A percentile compares a stretch with the other conserved stretches of the same genome.
These are phyloP conservation scores for Kodamaea hsintzibuensis DNA, from an alignment of 805 yeast genomes.

Conservation along the genomic window DNA sequence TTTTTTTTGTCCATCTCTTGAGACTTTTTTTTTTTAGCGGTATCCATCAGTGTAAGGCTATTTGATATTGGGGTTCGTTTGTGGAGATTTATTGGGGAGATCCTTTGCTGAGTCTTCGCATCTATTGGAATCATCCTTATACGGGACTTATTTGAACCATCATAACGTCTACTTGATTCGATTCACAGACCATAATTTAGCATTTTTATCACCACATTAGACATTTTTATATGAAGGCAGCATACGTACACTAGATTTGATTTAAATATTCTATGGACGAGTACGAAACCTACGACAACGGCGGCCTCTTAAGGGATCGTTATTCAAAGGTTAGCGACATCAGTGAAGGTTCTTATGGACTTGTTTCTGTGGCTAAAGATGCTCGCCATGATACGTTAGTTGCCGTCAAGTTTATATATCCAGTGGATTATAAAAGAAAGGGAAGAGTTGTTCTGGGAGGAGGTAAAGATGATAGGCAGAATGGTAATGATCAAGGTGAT, in stretches of 20 bases:
- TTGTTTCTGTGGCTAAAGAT: constrained; percentile 86
- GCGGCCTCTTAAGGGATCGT: constrained; percentile 54
- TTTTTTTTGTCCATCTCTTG: not conserved
- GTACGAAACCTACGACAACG: constrained; percentile 39
- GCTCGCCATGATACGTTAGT: constrained; percentile 52
- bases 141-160: not conserved
- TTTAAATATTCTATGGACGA: constrained; percentile 31
- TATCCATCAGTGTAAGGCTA: not conserved
- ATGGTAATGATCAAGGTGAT: not conserved
- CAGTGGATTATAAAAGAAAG: constrained; percentile 43
- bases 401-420: constrained; percentile 83
- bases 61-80: not conserved
- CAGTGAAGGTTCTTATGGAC: constrained; percentile 92
- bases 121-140: not conserved
- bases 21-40: not conserved
- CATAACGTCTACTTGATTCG: too few relatives aligned
- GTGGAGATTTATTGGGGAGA: not conserved
- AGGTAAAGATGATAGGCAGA: constrained; percentile 8
- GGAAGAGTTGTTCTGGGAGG: constrained; percentile 3
- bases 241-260: not conserved
- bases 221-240: not conserved
- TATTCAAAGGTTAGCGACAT: constrained; percentile 72
- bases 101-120: not conserved
- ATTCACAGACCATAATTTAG: not conserved
- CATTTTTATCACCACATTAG: not conserved